Conservation (phyloP, 768 basidiomycete genomes). For the Lactifluus hygrophoroides region DNA sequence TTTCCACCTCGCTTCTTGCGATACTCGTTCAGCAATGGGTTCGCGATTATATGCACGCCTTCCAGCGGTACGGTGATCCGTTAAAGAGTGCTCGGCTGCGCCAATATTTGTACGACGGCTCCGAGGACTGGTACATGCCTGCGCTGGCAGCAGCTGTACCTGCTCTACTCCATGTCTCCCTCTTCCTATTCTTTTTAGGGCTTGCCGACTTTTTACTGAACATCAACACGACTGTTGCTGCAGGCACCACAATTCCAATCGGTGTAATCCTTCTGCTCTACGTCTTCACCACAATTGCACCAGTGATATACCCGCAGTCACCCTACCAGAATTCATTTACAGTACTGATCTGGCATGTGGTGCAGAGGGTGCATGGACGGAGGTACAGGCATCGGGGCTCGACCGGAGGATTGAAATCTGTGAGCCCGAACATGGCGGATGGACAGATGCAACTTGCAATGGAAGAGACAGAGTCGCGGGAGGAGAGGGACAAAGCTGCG, state of each 20-base stretch:
- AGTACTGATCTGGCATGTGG: neutral
- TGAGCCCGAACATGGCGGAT: neutral
- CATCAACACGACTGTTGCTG: conserved; percentile 13
- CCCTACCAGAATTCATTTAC: conserved; percentile 6
- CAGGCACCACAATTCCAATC: neutral
- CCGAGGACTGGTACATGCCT: conserved; percentile 34
- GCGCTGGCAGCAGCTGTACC: conserved; percentile 37
- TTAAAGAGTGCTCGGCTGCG: conserved; percentile 33
- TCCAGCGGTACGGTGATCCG: conserved; percentile 26
- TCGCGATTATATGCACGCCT: conserved; percentile 27
- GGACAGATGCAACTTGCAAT: neutral
- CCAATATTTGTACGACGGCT: conserved; percentile 30
- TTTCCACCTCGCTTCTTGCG: conserved; percentile 35
- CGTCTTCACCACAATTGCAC: conserved; percentile 3
- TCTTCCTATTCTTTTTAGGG: conserved; percentile 43
- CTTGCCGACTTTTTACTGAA: conserved; percentile 37
- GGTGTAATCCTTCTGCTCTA: conserved; percentile 3
- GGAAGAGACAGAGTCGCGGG: neutral
- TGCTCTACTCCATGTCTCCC: conserved; percentile 38
- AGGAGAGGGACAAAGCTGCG: neutral
- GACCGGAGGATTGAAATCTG: neutral
- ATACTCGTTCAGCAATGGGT: conserved; percentile 45
- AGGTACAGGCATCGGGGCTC: neutral
- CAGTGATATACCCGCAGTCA: neutral
- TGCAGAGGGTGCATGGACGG: neutral